Conservation (phyloP, 2,329 filamentous ascomycete genomes). For the Lachnellula cervina region DNA sequence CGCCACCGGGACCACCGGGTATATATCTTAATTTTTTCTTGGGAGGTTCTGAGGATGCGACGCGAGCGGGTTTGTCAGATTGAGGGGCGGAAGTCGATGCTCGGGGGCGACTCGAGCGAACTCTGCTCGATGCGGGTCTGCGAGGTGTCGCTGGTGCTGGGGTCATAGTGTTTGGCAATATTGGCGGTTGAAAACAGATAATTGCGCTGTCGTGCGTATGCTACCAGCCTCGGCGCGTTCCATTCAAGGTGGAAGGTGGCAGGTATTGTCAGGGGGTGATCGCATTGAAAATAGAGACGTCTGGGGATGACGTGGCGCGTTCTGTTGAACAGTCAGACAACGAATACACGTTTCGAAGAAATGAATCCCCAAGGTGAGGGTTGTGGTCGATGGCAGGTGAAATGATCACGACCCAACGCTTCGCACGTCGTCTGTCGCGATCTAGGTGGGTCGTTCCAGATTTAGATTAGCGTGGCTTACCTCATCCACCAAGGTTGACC, state of each 20-base stretch:
- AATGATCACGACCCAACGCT: neutral
- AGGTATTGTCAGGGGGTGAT: slow-evolving; percentile 11
- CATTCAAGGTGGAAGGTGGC: slow-evolving; percentile 16
- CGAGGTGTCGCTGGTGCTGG: slow-evolving; percentile 23
- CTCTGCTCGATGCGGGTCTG: slow-evolving; percentile 24
- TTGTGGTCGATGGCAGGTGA: neutral
- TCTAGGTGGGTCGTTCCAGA: too few relatives aligned
- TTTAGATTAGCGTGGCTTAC: too few relatives aligned
- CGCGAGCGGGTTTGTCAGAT: slow-evolving; percentile 22
- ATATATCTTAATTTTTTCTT: slow-evolving; percentile 71
- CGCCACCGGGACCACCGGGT: slow-evolving; percentile 80
- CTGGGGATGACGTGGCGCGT: neutral
- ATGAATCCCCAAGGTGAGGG: neutral
- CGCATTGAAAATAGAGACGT: slow-evolving; percentile 14
- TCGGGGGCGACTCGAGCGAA: slow-evolving; percentile 23
- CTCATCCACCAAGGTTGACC: too few relatives aligned
- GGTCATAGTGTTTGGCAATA: slow-evolving; percentile 13
- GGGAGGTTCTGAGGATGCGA: slow-evolving; percentile 37
- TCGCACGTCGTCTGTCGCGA: too few relatives aligned
- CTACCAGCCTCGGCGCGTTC: slow-evolving; percentile 17
- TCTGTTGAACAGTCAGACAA: neutral
- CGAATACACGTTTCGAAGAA: neutral
- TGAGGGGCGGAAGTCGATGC: slow-evolving; percentile 17
- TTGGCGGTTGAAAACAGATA: neutral
- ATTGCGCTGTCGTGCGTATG: slow-evolving; percentile 2